A percentile compares a stretch with the other conserved stretches of the same genome.
These are phyloP conservation scores for Penicillium fuscoglaucum DNA, from an alignment of 2,329 filamentous ascomycete species.

Conservation along the genomic window DNA sequence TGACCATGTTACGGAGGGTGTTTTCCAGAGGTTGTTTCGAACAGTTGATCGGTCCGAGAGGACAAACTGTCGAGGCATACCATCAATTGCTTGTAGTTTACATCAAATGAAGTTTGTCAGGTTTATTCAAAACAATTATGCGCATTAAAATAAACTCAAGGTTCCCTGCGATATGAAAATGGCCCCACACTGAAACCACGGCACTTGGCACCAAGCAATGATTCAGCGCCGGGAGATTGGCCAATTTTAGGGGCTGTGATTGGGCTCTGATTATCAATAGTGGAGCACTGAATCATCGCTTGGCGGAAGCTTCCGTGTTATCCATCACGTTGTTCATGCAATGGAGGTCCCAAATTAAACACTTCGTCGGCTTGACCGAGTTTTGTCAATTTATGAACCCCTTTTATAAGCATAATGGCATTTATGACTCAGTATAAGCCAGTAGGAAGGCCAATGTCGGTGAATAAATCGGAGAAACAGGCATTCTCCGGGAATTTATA, in stretches of 20 bases:
- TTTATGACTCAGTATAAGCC: not conserved
- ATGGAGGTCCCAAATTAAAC: not conserved
- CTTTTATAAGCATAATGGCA: not conserved
- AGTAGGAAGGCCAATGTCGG: not conserved
- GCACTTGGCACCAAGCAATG: not conserved
- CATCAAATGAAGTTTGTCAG: not conserved
- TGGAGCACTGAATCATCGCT: slow-evolving; percentile 5
- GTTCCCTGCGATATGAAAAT: not conserved
- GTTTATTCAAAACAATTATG: not conserved
- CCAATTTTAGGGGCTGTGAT: rapidly evolving
- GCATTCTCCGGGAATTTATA: not conserved
- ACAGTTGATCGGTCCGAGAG: no score
- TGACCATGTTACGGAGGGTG: not conserved
- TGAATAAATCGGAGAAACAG: not conserved
- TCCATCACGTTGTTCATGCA: not conserved
- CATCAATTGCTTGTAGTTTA: not conserved
- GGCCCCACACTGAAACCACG: not conserved
- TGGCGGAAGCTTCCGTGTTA: not conserved
- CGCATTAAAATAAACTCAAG: not conserved
- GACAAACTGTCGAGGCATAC: not conserved
- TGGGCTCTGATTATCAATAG: rapidly evolving
- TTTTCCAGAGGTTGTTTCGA: not conserved
- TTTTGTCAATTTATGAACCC: not conserved
- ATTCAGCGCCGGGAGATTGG: not conserved
- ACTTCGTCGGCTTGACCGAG: not conserved